A percentile compares a stretch with the other conserved stretches of the same genome.
Conservation (phyloP, 2,329 filamentous ascomycete genomes). For the Pseudogymnoascus sp. region DNA sequence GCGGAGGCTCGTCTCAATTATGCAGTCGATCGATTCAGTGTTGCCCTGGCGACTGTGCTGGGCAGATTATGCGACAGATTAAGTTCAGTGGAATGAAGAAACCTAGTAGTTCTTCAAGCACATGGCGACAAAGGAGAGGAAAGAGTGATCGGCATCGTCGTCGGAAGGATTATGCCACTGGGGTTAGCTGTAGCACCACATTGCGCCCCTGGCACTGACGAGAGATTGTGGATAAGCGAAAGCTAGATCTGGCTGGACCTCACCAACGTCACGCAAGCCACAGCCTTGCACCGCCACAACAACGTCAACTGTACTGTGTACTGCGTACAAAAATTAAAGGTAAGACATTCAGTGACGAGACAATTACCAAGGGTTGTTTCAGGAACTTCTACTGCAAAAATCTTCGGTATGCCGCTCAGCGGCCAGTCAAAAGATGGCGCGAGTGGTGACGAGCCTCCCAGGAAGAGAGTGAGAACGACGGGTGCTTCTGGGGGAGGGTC, state of each 20-base stretch:
- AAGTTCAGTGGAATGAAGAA: neutral
- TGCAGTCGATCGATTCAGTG: neutral
- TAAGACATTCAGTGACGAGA: slow-evolving; percentile 1
- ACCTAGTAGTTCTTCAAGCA: neutral
- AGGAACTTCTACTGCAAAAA: neutral
- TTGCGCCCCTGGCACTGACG: neutral
- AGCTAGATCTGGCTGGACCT: slow-evolving; percentile 7
- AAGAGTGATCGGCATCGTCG: neutral
- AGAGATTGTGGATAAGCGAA: slow-evolving; percentile 10
- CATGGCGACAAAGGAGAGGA: neutral
- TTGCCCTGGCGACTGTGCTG: neutral
- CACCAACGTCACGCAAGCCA: slow-evolving; percentile 2
- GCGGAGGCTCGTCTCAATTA: neutral
- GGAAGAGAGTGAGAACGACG: slow-evolving; percentile 22
- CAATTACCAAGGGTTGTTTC: neutral
- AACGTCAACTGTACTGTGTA: neutral
- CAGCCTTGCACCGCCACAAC: slow-evolving; percentile 1
- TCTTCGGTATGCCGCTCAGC: neutral
- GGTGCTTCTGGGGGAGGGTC: slow-evolving; percentile 6
- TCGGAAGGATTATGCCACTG: neutral
- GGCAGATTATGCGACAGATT: neutral
- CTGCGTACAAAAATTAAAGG: neutral
- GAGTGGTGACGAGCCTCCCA: slow-evolving; percentile 17
- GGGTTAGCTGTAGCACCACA: neutral
- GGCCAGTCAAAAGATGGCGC: slow-evolving; percentile 18